phyloP scores from a whole-genome alignment of 768 basidiomycete genomes.

The Pulveroboletus sp. region DNA sequence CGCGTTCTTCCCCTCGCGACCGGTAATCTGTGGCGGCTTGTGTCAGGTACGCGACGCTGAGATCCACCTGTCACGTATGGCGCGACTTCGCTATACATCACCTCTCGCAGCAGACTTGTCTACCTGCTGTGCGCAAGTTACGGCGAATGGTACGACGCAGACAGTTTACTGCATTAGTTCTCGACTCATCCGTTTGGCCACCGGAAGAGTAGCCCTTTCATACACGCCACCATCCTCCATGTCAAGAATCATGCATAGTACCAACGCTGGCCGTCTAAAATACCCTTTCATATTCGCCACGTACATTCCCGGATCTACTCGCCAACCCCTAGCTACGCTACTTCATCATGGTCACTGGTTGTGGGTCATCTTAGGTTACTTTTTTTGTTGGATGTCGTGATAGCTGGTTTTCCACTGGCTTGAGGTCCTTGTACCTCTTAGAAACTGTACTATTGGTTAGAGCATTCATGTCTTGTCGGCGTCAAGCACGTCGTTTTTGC shows the following conservation, averaged over 20 bases:
- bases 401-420: conserved; percentile 8
- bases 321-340: conserved; percentile 7
- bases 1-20: conserved; percentile 21
- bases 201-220: not conserved
- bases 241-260: conserved; percentile 11
- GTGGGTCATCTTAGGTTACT: conserved; percentile 5
- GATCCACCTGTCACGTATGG: conserved; percentile 1
- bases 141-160: not conserved
- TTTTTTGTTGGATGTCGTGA: conserved; percentile 4
- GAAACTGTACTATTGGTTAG: conserved; percentile 3
- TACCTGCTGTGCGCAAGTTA: not conserved
- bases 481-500: no score
- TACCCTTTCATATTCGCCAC: conserved; percentile 18
- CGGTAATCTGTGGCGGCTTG: conserved; percentile 11
- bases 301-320: conserved; percentile 14
- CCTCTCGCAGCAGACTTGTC: not conserved
- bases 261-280: conserved; percentile 25
- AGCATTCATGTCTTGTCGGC: not conserved
- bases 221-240: not conserved
- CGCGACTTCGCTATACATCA: not conserved
- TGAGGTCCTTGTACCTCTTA: conserved; percentile 8
- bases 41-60: conserved; percentile 1
- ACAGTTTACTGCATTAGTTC: not conserved
- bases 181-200: not conserved
- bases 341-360: conserved; percentile 3